Evolutionary conservation across 2,329 filamentous ascomycete species (phyloP).

Genomic region (Clonostachys rosea): DNA sequence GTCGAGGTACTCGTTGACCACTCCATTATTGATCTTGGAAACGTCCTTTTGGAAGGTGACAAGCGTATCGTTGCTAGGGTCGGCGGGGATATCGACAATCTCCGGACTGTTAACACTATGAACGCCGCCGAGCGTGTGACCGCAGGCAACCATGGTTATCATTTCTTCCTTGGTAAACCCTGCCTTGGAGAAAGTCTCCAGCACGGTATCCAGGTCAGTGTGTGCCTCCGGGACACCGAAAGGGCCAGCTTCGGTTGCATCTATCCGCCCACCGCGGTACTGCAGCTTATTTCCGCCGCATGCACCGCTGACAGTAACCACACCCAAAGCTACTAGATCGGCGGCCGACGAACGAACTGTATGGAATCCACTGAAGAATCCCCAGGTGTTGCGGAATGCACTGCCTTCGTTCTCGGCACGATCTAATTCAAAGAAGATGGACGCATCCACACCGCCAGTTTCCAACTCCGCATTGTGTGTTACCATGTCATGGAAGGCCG

Average conservation of each 20-base stretch:
- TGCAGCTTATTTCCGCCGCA: slow-evolving; percentile 54
- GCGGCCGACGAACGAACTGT: slow-evolving; percentile 46
- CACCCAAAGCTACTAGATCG: slow-evolving; percentile 53
- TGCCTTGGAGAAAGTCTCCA: slow-evolving; percentile 51
- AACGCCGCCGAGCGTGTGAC: slow-evolving; percentile 57
- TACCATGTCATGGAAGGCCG: slow-evolving; percentile 59
- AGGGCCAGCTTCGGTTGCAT: slow-evolving; percentile 42
- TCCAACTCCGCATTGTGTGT: slow-evolving; percentile 42
- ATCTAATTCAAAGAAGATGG: slow-evolving; percentile 53
- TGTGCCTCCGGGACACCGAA: slow-evolving; percentile 53
- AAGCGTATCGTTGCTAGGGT: slow-evolving; percentile 33
- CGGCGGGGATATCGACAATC: slow-evolving; percentile 37
- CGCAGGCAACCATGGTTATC: slow-evolving; percentile 57
- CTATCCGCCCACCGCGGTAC: slow-evolving; percentile 46
- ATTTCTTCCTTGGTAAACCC: slow-evolving; percentile 52
- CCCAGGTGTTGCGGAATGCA: slow-evolving; percentile 47
- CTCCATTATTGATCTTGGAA: slow-evolving; percentile 47
- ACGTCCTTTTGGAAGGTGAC: slow-evolving; percentile 39
- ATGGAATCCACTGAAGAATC: slow-evolving; percentile 48
- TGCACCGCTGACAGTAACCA: slow-evolving; percentile 52
- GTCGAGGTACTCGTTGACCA: slow-evolving; percentile 52
- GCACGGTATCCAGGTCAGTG: slow-evolving; percentile 45
- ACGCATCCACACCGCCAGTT: slow-evolving; percentile 53
- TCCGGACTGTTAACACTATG: slow-evolving; percentile 48
- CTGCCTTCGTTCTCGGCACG: slow-evolving; percentile 52